Percentiles rank a stretch among this genome's conserved stretches.
These are phyloP conservation scores for Pulveroboletus sp. DNA, from an alignment of 768 basidiomycete genomes.

Conservation along the genomic window DNA sequence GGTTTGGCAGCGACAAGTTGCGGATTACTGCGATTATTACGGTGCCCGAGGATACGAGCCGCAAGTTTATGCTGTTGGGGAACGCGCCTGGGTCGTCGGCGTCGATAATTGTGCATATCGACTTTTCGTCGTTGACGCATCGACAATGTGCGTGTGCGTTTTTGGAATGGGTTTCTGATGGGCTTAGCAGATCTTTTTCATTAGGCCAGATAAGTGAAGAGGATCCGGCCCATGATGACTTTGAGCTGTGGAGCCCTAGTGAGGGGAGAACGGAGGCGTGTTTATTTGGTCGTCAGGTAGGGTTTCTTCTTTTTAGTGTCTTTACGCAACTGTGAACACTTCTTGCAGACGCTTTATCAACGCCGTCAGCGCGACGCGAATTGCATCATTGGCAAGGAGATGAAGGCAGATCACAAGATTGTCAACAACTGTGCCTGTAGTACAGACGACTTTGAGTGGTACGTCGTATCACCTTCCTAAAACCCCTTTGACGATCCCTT, in stretches of 20 bases:
- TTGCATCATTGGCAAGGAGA: slow-evolving; percentile 79
- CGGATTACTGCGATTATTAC: slow-evolving; percentile 79
- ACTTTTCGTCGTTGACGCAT: slow-evolving; percentile 78
- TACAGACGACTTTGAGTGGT: slow-evolving; percentile 92
- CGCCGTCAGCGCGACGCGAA: slow-evolving; percentile 76
- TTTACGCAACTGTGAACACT: not conserved
- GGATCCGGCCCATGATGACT: slow-evolving; percentile 84
- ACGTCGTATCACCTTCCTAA: slow-evolving; percentile 19
- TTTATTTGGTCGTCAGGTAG: slow-evolving; percentile 87
- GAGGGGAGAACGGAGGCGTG: slow-evolving; percentile 85
- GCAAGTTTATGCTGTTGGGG: slow-evolving; percentile 87
- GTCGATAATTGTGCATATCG: slow-evolving; percentile 72
- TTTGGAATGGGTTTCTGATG: not conserved
- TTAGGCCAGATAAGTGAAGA: slow-evolving; percentile 68
- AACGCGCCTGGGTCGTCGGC: slow-evolving; percentile 42
- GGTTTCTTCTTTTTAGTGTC: slow-evolving; percentile 2
- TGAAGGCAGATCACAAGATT: slow-evolving; percentile 49
- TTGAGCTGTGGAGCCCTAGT: slow-evolving; percentile 95
- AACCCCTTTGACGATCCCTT: not conserved
- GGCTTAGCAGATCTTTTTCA: slow-evolving; percentile 2
- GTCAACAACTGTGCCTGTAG: slow-evolving; percentile 74
- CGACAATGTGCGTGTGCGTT: slow-evolving; percentile 62
- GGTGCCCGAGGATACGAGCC: slow-evolving; percentile 85
- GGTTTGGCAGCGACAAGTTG: slow-evolving; percentile 69
- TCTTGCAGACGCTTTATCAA: slow-evolving; percentile 78